Evolutionary conservation across 2,329 filamentous ascomycete species (phyloP).

Genomic region (Hypoxylon sp.): DNA sequence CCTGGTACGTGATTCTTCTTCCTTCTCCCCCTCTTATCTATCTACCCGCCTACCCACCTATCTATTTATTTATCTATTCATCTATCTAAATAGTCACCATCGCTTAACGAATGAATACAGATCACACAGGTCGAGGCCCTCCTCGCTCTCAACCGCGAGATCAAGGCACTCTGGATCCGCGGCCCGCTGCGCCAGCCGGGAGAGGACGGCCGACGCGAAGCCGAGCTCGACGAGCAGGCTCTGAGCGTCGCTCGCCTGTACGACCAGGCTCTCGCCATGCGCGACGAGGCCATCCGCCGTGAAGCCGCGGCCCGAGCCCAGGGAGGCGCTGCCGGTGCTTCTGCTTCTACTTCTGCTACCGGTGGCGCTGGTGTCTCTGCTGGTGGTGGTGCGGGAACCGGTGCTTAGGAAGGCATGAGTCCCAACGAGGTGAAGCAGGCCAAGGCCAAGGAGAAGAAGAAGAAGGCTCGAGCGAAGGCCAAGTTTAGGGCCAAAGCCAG

Average conservation of each 20-base stretch:
- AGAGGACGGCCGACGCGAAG: conserved; percentile 58
- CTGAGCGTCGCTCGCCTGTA: conserved; percentile 55
- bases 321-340: neutral
- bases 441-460: conserved; percentile 1
- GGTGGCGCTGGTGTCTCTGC: too few species aligned
- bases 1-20: conserved; percentile 51
- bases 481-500: neutral
- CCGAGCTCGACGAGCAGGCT: conserved; percentile 57
- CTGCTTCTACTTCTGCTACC: neutral
- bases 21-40: neutral
- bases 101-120: conserved; percentile 46
- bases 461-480: neutral
- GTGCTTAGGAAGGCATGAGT: conserved; percentile 17
- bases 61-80: neutral
- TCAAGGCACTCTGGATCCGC: conserved; percentile 66
- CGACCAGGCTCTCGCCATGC: conserved; percentile 51
- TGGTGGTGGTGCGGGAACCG: neutral
- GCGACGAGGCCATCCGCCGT: conserved; percentile 35
- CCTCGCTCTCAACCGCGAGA: conserved; percentile 62
- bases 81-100: neutral
- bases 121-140: conserved; percentile 62
- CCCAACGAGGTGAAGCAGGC: neutral
- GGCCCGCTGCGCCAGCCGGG: conserved; percentile 63
- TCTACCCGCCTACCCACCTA: neutral
- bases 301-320: conserved; percentile 13